Evolutionary conservation across 768 basidiomycete genomes (phyloP).

Genomic region (Crepidotus variabilis): DNA sequence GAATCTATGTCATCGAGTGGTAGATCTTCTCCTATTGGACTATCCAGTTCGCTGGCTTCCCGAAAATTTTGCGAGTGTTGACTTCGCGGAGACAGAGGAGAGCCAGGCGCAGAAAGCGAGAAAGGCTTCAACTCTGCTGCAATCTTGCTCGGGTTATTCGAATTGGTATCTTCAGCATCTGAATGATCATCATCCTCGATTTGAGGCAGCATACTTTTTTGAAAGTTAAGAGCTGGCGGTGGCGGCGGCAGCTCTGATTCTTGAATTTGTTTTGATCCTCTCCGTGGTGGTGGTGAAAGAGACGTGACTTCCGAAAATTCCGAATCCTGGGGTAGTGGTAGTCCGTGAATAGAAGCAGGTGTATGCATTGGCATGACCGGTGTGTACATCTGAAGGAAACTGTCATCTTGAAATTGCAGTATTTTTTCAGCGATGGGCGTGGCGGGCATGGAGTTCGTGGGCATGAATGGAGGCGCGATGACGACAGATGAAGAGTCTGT

Average conservation of each 20-base stretch:
- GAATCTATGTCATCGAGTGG: constrained; percentile 9
- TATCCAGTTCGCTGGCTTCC: constrained; percentile 15
- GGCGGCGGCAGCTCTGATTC: constrained; percentile 26
- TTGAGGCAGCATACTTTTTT: background rate
- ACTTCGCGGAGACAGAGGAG: constrained; percentile 40
- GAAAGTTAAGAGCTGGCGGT: background rate
- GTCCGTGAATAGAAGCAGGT: constrained; percentile 16
- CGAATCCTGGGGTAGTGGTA: constrained; percentile 13
- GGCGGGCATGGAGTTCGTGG: constrained; percentile 27
- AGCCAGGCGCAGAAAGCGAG: constrained; percentile 43
- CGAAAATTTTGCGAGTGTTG: constrained; percentile 6
- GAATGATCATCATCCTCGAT: background rate
- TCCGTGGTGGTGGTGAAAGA: constrained; percentile 62
- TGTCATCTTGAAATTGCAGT: constrained; percentile 45
- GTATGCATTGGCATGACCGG: constrained; percentile 37
- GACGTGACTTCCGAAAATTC: constrained; percentile 30
- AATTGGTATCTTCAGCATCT: background rate
- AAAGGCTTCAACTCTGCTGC: constrained; percentile 14
- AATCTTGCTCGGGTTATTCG: background rate
- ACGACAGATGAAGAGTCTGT: constrained; percentile 18
- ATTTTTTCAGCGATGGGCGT: constrained; percentile 72
- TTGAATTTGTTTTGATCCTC: constrained; percentile 47
- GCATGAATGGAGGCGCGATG: constrained; percentile 13
- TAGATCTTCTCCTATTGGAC: constrained; percentile 5
- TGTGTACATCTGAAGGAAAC: constrained; percentile 55